Evolutionary conservation across 305 asterid genomes (phyloP).

Genomic region (Fraxinus latifolia): DNA sequence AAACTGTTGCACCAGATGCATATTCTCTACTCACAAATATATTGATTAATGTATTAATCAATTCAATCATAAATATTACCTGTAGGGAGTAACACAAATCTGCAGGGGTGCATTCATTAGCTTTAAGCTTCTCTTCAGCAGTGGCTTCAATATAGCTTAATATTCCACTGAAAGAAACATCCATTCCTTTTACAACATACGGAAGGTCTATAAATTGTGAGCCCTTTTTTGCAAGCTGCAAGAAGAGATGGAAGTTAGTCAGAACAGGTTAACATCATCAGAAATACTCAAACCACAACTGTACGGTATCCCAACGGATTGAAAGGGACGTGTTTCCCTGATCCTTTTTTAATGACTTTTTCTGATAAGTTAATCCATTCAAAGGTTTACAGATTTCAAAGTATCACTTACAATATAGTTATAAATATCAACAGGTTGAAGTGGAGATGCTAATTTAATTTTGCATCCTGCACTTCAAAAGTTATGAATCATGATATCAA

Average conservation of each 20-base stretch:
- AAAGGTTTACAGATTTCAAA: background rate
- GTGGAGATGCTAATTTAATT: background rate
- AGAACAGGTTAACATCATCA: background rate
- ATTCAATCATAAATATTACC: constrained; percentile 37
- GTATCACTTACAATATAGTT: background rate
- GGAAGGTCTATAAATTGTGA: constrained; percentile 87
- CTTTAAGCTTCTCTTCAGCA: constrained; percentile 77
- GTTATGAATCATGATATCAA: background rate
- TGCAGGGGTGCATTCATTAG: constrained; percentile 47
- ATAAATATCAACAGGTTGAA: background rate
- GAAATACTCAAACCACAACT: background rate
- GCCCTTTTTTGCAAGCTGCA: constrained; percentile 94
- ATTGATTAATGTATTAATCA: background rate
- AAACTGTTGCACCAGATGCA: background rate
- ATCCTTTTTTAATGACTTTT: background rate
- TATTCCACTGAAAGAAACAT: constrained; percentile 95
- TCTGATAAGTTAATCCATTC: background rate
- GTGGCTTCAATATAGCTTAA: constrained; percentile 87
- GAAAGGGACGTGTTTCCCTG: background rate
- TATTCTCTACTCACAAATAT: background rate
- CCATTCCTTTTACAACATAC: constrained; percentile 97
- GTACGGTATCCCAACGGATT: background rate
- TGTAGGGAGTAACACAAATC: constrained; percentile 64
- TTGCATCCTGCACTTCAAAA: background rate
- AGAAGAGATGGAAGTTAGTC: constrained; percentile 12